Evolutionary conservation across 495 filamentous ascomycete genomes (phyloP), one percentile per base, ranked within the genome.

Genomic region (Ascobolus immersus): DNA sequence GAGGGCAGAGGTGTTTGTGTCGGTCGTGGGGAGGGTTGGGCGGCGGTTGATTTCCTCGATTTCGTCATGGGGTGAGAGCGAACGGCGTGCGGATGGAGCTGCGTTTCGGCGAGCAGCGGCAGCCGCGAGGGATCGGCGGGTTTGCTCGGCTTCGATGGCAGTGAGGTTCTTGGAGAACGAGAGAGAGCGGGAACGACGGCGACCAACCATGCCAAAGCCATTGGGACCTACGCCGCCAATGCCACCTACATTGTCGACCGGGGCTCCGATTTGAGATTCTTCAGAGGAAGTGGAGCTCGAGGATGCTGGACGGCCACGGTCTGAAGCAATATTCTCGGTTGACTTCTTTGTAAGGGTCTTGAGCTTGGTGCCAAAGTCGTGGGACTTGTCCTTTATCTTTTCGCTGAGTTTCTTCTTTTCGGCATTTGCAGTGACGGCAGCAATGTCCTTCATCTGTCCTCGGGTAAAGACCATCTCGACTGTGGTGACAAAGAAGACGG

Each of bases 381-480:
- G n/a, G n/a, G n/a, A n/a, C n/a, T 13, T 9, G 15, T 7, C 4
- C 25, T 45, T 45, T 33, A 41, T 27, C 33, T 37, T 45, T 14
- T 14, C 2, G 13, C 18, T 17, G n/a, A 9, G 12, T 23, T 44
- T 45, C 37, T 20, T 42, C 42, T 47, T 42, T 33, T 8, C 55
- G 17, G 49, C 43, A 26, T 60, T 55, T 9, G 61, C 32, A 21
- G 54, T 51, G 36, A 59, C 57, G 33, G 59, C 61, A 21, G 56
- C 59, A 34, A 46, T 59, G 5, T 28, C 45, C 9, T 28, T 33
- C 17, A 40, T 45, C n/a, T 45, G 22, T 10, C 47, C 47, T 12
- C 57, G 61, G 2, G 61, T 61, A 39, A 89, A 69, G 42, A 76
- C 70, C 54, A 80, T 82, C 48, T 89, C 78, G 26, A 89, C 53